Base-by-base conservation (phyloP, 306 rosid species). In the Mimosa pudica region DNA sequence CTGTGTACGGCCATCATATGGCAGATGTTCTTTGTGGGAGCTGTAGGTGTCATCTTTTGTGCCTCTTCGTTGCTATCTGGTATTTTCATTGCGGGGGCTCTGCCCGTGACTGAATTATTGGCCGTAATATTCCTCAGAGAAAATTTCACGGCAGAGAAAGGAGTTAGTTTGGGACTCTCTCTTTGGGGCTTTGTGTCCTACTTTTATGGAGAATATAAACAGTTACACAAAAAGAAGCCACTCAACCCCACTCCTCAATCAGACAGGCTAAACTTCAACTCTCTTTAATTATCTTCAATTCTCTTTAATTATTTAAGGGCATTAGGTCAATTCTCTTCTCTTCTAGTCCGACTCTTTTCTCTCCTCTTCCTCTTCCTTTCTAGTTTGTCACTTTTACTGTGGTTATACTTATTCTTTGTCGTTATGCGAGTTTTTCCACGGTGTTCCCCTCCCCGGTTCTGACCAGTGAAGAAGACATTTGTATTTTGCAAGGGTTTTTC, bases 111-210 rank as follows among this genome's bases (percentile, higher is more conserved):
- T 7, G 35, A 58, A 20, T 11, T 58, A 13, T 58, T 58, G 64
- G 35, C 64, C 64, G 35, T 58, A 3, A 8, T 94, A 65, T 80
- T 92, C 69, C 90, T 80, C 84, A 54, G 78, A 46, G 96, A 94
- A 79, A 92, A 4, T 20, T 94, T 94, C 72, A 83, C 86, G 35
- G 87, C 88, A 10, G 93, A 89, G 57, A 94, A 92, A 36, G 97
- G 92, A 6, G 87, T 94, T 7, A 81, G 96, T 17, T 82, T 94
- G 85, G 94, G 18, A 11, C 91, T 94, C 6, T 87, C 92, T 71
- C 91, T 92, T 1, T 92, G 94, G 97, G 98, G 98, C 0, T 89
- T 94, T 75, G 85, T 82, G 65, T 94, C 96, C 1, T 94, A 90
- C 75, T 90, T 94, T 60, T 92, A 87, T 30, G 94, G 97, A 5